phyloP scores from a whole-genome alignment of 768 basidiomycete genomes.

The Mycena floridula region DNA sequence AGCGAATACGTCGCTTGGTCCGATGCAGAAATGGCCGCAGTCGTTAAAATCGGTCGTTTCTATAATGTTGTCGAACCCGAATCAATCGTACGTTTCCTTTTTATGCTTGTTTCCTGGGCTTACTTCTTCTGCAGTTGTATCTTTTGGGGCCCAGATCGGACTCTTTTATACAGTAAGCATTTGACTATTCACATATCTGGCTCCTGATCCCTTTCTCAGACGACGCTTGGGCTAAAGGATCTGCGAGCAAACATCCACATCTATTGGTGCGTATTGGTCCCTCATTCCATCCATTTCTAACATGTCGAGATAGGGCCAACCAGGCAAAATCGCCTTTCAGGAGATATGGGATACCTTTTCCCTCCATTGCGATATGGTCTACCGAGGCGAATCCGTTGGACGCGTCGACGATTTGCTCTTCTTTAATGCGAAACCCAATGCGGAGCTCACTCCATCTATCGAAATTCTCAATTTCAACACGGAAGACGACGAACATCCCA shows the following conservation, averaged over 20 bases:
- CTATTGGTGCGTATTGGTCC: not conserved
- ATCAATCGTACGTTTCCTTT: constrained; percentile 1
- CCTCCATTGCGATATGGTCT: constrained; percentile 3
- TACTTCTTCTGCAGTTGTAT: not conserved
- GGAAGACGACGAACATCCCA: constrained; percentile 1
- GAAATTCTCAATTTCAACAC: not conserved
- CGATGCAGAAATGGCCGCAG: constrained; percentile 1
- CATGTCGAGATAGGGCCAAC: not conserved
- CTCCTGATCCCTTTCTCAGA: too few relatives aligned
- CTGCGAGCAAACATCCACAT: too few relatives aligned
- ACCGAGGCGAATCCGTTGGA: not conserved
- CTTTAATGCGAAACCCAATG: not conserved
- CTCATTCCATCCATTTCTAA: not conserved
- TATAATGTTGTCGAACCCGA: constrained; percentile 1
- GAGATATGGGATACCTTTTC: constrained; percentile 7
- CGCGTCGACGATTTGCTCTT: constrained; percentile 5
- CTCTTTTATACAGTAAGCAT: constrained; percentile 3
- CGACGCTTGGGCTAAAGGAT: too few relatives aligned
- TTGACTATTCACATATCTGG: not conserved
- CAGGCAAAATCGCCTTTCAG: constrained; percentile 5
- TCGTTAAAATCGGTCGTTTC: constrained; percentile 1
- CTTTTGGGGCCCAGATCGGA: constrained; percentile 2
- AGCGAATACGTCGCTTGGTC: constrained; percentile 1
- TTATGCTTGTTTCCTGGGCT: not conserved
- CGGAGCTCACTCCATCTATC: not conserved